These are phyloP conservation scores for Leucosporidium yakuticum DNA, from an alignment of 768 basidiomycete species.

Conservation along the genomic window DNA sequence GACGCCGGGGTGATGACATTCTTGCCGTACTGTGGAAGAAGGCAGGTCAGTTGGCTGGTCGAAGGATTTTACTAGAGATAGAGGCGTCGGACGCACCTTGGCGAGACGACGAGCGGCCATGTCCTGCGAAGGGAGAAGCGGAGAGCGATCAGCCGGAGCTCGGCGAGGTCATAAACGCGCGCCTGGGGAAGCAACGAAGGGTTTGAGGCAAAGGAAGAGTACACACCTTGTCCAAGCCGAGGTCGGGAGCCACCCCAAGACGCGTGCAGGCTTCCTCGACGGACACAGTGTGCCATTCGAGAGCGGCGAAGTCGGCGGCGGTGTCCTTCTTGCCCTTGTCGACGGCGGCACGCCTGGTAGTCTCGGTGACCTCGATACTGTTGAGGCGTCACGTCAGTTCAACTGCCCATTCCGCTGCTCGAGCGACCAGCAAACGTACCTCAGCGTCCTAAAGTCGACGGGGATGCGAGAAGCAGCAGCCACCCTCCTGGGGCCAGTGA, in stretches of 20 bases:
- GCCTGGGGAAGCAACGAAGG: too few species aligned
- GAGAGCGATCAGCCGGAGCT: too few species aligned
- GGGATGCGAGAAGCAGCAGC: conserved; percentile 9
- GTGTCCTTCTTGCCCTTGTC: conserved; percentile 15
- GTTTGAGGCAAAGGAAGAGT: too few species aligned
- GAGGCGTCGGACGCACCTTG: conserved; percentile 23
- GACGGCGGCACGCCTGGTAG: neutral
- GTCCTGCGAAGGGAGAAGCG: conserved; percentile 16
- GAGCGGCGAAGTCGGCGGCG: conserved; percentile 42
- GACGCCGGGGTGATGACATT: conserved; percentile 54
- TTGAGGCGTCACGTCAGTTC: conserved; percentile 37
- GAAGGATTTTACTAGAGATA: too few species aligned
- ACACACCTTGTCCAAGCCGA: conserved; percentile 49
- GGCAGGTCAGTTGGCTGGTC: too few species aligned
- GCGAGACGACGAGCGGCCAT: conserved; percentile 52
- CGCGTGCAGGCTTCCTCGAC: conserved; percentile 48
- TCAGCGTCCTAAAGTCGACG: conserved; percentile 47
- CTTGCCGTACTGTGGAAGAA: conserved; percentile 43
- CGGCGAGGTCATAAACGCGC: too few species aligned
- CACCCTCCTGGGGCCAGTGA: neutral
- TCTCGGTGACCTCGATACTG: conserved; percentile 4
- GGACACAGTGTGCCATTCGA: conserved; percentile 53
- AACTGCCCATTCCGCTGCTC: too few species aligned
- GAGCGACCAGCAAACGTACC: conserved; percentile 41
- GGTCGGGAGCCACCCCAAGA: conserved; percentile 48